Conservation (phyloP, 2,329 filamentous ascomycete genomes). For the Arthrobotrys sinensis region DNA sequence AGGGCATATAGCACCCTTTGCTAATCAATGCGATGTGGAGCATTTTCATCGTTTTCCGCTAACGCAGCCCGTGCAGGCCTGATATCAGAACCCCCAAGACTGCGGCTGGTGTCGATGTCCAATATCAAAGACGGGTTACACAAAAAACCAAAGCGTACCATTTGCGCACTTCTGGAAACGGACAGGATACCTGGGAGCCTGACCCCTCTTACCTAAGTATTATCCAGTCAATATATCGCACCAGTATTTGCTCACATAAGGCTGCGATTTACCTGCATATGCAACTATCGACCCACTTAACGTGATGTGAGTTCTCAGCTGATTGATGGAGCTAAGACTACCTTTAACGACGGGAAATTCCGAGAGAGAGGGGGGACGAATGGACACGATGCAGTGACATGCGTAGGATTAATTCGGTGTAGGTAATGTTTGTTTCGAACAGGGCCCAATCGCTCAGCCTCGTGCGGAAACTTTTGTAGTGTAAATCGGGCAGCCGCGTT, state of each 20-base stretch:
- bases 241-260: neutral
- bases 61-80: neutral
- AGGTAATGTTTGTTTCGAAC: no score
- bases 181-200: neutral
- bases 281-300: neutral
- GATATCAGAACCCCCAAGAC: neutral
- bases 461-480: no score
- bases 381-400: no score
- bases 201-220: neutral
- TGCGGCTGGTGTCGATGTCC: no score
- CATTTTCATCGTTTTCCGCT: neutral
- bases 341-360: neutral
- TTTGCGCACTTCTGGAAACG: neutral
- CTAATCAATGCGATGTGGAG: neutral
- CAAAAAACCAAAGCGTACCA: neutral
- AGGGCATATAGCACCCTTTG: neutral
- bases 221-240: constrained; percentile 2
- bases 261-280: constrained; percentile 6
- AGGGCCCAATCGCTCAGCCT: no score
- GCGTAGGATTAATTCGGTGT: no score
- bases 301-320: constrained; percentile 1
- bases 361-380: neutral
- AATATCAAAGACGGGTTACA: constrained; percentile 10
- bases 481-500: no score
- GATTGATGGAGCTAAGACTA: neutral